phyloP scores from a whole-genome alignment of 257 asterid species.

The Lycium ferocissimum region DNA sequence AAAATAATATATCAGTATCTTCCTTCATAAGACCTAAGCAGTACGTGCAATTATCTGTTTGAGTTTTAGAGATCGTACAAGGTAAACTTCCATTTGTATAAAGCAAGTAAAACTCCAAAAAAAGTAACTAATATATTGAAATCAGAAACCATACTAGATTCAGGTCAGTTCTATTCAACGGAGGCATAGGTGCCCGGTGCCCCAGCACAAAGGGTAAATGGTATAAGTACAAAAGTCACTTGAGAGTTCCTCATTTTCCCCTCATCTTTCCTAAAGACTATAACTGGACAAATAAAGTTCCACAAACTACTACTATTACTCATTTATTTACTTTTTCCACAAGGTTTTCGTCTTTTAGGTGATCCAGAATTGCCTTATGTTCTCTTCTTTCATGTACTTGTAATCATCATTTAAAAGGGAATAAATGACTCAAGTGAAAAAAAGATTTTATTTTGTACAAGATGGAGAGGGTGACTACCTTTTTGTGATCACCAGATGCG shows the following conservation, averaged over 20 bases:
- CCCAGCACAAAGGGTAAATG: not conserved
- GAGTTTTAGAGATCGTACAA: not conserved
- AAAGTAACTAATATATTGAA: not conserved
- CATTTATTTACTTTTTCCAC: slow-evolving; percentile 3
- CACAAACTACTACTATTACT: not conserved
- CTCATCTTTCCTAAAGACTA: slow-evolving; percentile 1
- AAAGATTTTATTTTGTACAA: slow-evolving; percentile 20
- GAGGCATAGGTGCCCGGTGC: not conserved
- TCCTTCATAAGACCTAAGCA: slow-evolving; percentile 15
- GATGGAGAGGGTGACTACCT: slow-evolving; percentile 52
- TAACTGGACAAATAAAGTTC: slow-evolving; percentile 19
- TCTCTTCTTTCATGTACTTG: not conserved
- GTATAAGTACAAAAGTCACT: not conserved
- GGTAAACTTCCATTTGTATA: not conserved
- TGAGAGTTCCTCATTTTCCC: not conserved
- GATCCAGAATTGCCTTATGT: not conserved
- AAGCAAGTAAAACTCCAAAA: not conserved
- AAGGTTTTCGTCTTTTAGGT: not conserved
- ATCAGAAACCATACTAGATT: not conserved
- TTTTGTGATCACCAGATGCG: slow-evolving; percentile 75
- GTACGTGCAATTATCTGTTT: not conserved
- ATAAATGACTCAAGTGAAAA: not conserved
- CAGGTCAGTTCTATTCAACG: not conserved
- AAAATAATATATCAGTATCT: not conserved
- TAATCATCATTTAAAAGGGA: slow-evolving; percentile 5